Evolutionary conservation across 208 protist genomes (phyloP), one percentile per base, ranked within the genome.

Genomic region (Leptomonas pyrrhocoris): DNA sequence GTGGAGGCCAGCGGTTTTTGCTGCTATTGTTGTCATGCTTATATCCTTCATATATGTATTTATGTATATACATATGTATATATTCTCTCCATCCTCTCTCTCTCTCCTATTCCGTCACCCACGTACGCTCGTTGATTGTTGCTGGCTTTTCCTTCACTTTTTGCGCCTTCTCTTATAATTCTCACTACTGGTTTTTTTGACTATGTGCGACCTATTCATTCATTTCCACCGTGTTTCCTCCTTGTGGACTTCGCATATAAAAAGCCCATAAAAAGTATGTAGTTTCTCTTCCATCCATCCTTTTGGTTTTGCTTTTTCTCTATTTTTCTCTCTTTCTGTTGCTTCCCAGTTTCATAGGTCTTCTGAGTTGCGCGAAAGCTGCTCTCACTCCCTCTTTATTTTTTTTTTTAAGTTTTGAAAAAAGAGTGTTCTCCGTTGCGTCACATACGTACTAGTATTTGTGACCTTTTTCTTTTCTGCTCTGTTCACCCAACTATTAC

Each of bases 161-260:
- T 42, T 42, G 38, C 38, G 13, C 13, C 9, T 42, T 42, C 38
- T 42, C 38, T 42, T 42, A 42, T n/a, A n/a, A n/a, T n/a, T n/a
- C n/a, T n/a, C n/a, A n/a, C n/a, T n/a, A n/a, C n/a, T n/a, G n/a
- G n/a, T n/a, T n/a, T n/a, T n/a, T n/a, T n/a, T n/a, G n/a, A n/a
- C n/a, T 6, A 15, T 42, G 38, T 13, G 9, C 38, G 9, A 6
- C 13, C 38, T 42, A 15, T 42, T 42, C 38, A 42, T 42, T 42
- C 9, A 42, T 6, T 42, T 42, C 38, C 6, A 13, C 38, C 38
- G 13, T 42, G 13, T 6, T 13, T 42, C 13, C 38, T 62, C 21
- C 21, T 62, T 50, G 57, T 50, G 40, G 57, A 62, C 46, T 30
- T 43, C 12, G 57, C 23, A 49, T 62, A 50, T 36, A 62, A 46